phyloP scores from a whole-genome alignment of 2,329 filamentous ascomycete species.

The Aspergillus eucalypticola region DNA sequence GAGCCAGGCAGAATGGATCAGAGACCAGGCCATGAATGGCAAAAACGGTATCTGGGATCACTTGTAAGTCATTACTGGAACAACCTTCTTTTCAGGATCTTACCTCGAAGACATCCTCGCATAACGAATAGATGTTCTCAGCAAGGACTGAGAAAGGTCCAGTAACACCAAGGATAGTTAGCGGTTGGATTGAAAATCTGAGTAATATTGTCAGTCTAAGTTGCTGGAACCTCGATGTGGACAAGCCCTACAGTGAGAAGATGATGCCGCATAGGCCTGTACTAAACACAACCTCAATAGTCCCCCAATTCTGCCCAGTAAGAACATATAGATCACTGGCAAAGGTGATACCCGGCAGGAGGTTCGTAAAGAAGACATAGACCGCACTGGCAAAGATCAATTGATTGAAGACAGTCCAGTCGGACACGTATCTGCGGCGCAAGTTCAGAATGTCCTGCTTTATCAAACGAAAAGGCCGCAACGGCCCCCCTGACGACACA shows the following conservation, averaged over 20 bases:
- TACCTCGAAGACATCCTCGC: slow-evolving; percentile 56
- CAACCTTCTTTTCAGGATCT: slow-evolving; percentile 16
- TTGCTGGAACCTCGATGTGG: background rate
- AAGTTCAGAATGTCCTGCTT: slow-evolving; percentile 53
- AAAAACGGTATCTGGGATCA: slow-evolving; percentile 52
- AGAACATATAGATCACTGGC: slow-evolving; percentile 64
- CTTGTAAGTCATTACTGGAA: background rate
- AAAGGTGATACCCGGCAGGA: slow-evolving; percentile 67
- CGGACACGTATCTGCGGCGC: slow-evolving; percentile 51
- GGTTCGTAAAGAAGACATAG: slow-evolving; percentile 68
- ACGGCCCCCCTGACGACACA: slow-evolving; percentile 42
- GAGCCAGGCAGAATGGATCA: slow-evolving; percentile 67
- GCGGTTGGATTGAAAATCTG: slow-evolving; percentile 60
- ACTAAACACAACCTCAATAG: slow-evolving; percentile 67
- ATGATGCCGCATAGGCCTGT: slow-evolving; percentile 65
- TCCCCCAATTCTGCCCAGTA: slow-evolving; percentile 65
- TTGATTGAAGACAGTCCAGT: slow-evolving; percentile 64
- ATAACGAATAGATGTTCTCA: slow-evolving; percentile 65
- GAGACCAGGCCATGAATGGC: slow-evolving; percentile 68
- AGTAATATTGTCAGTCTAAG: background rate
- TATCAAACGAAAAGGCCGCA: slow-evolving; percentile 57
- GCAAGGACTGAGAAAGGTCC: slow-evolving; percentile 68
- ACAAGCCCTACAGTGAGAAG: slow-evolving; percentile 54
- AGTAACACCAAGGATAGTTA: slow-evolving; percentile 66
- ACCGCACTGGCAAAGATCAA: slow-evolving; percentile 63